A percentile compares a stretch with the other conserved stretches of the same genome.
Conservation (phyloP, 2,329 filamentous ascomycete species). For the Nannizzia gypsea region DNA sequence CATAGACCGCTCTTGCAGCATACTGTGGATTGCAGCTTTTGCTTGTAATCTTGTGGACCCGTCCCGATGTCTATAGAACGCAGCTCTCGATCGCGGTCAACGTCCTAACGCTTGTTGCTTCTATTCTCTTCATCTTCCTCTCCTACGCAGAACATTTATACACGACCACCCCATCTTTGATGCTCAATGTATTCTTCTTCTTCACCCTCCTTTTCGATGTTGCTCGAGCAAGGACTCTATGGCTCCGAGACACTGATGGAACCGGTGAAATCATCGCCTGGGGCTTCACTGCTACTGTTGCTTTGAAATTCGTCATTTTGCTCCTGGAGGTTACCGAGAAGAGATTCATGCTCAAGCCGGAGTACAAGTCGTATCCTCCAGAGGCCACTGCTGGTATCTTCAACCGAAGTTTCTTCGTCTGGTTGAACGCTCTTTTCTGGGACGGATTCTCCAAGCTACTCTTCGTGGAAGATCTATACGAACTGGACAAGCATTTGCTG, state of each 20-base stretch:
- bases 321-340: constrained; percentile 39
- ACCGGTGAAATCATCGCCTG: constrained; percentile 30
- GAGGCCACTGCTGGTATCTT: constrained; percentile 44
- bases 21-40: constrained; percentile 28
- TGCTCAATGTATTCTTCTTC: constrained; percentile 39
- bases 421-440: constrained; percentile 43
- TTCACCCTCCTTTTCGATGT: constrained; percentile 37
- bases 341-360: constrained; percentile 27
- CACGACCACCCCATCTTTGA: constrained; percentile 35
- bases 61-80: constrained; percentile 23
- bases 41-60: constrained; percentile 28
- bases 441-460: constrained; percentile 37
- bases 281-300: constrained; percentile 32
- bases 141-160: constrained; percentile 39
- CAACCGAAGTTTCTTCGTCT: constrained; percentile 41
- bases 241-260: constrained; percentile 23
- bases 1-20: constrained; percentile 22
- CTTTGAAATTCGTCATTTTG: constrained; percentile 34
- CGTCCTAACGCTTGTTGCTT: constrained; percentile 21
- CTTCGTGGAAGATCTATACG: constrained; percentile 34
- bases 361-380: constrained; percentile 33
- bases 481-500: constrained; percentile 35
- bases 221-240: constrained; percentile 36
- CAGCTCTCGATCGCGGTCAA: constrained; percentile 26
- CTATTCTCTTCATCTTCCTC: constrained; percentile 26